Conservation (phyloP, 768 basidiomycete genomes). For the Boletus reticulatus region DNA sequence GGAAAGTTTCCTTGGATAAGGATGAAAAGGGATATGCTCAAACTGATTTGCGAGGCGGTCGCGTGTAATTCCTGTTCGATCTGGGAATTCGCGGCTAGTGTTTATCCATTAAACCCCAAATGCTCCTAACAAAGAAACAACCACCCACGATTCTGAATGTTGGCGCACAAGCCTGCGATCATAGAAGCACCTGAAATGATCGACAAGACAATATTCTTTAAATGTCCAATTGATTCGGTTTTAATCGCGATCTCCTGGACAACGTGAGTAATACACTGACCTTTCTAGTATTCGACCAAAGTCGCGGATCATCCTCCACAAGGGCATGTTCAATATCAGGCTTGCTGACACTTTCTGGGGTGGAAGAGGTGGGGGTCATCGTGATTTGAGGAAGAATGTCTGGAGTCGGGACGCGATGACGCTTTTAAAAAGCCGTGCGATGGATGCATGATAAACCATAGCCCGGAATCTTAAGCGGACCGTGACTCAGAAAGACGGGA, state of each 20-base stretch:
- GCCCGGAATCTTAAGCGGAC: no score
- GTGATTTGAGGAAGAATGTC: neutral
- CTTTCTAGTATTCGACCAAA: constrained; percentile 58
- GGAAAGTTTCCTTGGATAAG: constrained; percentile 59
- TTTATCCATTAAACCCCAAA: neutral
- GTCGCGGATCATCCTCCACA: constrained; percentile 62
- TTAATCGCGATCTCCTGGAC: neutral
- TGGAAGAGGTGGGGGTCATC: constrained; percentile 5
- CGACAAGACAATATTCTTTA: constrained; percentile 19
- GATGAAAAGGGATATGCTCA: constrained; percentile 70
- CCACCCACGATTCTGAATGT: constrained; percentile 31
- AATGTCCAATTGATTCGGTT: neutral
- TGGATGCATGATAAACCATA: no score
- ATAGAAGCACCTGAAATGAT: constrained; percentile 29
- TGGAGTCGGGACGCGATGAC: neutral
- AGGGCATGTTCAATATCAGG: constrained; percentile 38
- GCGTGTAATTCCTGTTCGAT: constrained; percentile 64
- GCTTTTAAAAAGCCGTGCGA: no score
- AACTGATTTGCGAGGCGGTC: constrained; percentile 59
- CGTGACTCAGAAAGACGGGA: no score
- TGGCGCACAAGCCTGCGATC: constrained; percentile 27
- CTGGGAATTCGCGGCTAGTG: constrained; percentile 62
- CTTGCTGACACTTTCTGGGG: neutral
- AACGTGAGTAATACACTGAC: constrained; percentile 27
- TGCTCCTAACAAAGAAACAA: neutral